Base-by-base conservation (phyloP, 1,139 yeast genomes). In the Torulaspora pretoriensis region DNA sequence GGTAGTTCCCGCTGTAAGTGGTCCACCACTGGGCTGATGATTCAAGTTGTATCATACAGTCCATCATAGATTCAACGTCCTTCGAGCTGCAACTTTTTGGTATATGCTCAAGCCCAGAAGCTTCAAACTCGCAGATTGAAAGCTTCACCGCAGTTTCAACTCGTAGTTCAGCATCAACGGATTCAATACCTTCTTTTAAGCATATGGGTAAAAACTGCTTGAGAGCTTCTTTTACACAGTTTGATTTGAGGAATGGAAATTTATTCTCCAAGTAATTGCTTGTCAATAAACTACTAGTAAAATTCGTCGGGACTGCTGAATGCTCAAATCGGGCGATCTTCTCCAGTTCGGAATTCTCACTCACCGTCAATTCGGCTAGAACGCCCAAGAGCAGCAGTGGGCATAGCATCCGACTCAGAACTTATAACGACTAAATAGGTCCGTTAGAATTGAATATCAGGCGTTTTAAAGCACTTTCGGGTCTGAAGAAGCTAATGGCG, bases 21-120 rank as follows among this genome's bases (percentile, higher is more conserved):
- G 83, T 78, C 84, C 84, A 79, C 66, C 74, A 74, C 54, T 77
- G 81, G 0, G 80, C 71, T 1, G 71, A 64, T 23, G 53, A 56
- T 49, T 77, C 77, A 38, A 78, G 52, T 1, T 67, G 60, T 1
- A 51, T 38, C 31, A 78, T 64, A 52, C 84, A 79, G 3, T 50
- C 53, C 38, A 53, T 51, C 37, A 51, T 46, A n/a, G 49, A 38
- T 5, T 47, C 56, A 1, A 61, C 31, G 8, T 51, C 42, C 2
- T 36, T 32, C 2, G 46, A 45, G 12, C 33, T 27, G 40, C 63
- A 58, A 14, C 38, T 40, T 7, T 30, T 23, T 3, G 65, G 59
- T 19, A 54, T 42, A 12, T 51, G 35, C 3, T 45, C 44, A 9
- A 59, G 45, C 1, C 63, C 60, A 0, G 81, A 68, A 26, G 70